phyloP scores from a whole-genome alignment of 768 basidiomycete species.

The Auricularia sp. region DNA sequence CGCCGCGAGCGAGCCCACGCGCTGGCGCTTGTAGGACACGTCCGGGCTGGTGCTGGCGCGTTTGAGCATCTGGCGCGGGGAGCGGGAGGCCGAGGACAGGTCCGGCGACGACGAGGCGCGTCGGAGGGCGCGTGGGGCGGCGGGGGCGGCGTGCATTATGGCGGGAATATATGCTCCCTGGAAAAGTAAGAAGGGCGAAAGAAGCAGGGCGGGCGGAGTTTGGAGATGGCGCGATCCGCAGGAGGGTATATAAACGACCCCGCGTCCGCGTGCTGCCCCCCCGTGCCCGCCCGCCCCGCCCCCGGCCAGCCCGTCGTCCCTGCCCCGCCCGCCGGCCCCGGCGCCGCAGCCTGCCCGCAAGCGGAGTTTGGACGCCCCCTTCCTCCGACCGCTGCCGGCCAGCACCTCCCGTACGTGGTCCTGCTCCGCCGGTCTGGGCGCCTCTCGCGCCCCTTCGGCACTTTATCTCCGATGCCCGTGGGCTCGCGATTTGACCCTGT shows the following conservation, averaged over 20 bases:
- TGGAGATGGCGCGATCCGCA: neutral
- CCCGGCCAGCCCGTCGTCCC: no score
- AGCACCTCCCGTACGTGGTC: neutral
- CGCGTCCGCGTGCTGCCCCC: no score
- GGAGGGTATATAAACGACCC: no score
- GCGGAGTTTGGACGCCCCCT: no score
- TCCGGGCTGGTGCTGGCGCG: neutral
- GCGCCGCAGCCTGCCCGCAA: no score
- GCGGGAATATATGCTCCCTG: neutral
- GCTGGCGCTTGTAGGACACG: no score
- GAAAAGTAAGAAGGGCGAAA: neutral
- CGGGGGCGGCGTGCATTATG: neutral
- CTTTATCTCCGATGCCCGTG: neutral
- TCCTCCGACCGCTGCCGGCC: no score
- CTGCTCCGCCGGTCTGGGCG: neutral
- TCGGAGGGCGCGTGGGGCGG: neutral
- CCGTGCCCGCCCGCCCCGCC: no score
- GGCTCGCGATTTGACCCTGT: conserved; percentile 59
- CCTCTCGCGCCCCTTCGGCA: neutral
- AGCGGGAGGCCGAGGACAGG: neutral
- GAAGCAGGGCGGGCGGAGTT: neutral
- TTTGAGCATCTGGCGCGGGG: neutral
- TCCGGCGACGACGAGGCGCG: neutral
- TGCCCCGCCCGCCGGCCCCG: no score
- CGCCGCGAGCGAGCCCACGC: no score